A percentile compares a stretch with the other conserved stretches of the same genome.
These are phyloP conservation scores for Oryza rufipogon DNA, from an alignment of 176 grass and related monocot species.

Conservation along the genomic window DNA sequence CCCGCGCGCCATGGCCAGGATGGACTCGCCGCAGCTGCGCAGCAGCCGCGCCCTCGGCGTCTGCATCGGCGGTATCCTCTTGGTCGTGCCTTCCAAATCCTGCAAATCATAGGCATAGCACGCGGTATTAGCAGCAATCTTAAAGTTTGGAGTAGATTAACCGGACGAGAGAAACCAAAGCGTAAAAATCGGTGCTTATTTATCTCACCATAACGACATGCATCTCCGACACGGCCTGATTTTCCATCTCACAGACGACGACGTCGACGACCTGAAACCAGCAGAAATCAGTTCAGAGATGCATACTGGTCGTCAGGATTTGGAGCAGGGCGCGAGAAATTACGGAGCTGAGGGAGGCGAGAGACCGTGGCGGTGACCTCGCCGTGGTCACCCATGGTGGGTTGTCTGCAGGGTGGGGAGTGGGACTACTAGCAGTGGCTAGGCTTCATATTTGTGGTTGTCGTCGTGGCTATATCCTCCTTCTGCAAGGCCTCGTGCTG, in stretches of 20 bases:
- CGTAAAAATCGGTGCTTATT: neutral
- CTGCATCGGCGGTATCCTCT: neutral
- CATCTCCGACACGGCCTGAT: neutral
- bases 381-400: neutral
- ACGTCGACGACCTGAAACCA: too few species aligned
- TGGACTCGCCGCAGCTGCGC: conserved; percentile 7
- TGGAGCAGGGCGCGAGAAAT: neutral
- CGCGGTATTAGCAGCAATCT: neutral
- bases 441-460: neutral
- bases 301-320: neutral
- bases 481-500: neutral
- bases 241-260: neutral
- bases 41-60: conserved; percentile 31
- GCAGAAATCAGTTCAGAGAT: neutral
- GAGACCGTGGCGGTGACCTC: neutral
- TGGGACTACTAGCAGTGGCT: neutral
- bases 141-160: too few species aligned
- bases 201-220: neutral
- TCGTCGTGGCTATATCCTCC: neutral
- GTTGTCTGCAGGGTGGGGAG: neutral
- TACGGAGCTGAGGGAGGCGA: neutral
- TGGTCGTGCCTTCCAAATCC: neutral
- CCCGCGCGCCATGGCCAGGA: conserved; percentile 12
- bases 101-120: neutral
- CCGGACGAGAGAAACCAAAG: neutral